Evolutionary conservation across 495 filamentous ascomycete genomes (phyloP), one percentile per base, ranked within the genome.

Genomic region (Penicillium daleae): DNA sequence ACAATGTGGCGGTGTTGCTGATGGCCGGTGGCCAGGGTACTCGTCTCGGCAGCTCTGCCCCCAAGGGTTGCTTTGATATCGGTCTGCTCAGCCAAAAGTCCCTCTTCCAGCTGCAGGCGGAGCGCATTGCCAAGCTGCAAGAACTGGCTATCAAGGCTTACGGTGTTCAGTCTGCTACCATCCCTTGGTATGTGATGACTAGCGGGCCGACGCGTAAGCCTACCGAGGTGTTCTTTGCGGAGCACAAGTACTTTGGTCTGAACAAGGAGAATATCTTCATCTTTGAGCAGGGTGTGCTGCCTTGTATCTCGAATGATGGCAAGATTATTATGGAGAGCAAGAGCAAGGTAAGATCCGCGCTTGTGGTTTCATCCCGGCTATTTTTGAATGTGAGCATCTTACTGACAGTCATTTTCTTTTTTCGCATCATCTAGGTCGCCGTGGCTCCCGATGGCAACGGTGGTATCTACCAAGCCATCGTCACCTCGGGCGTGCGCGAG

Each of bases 161-260:
- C 53, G 84, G 85, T 19, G 87, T 86, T 61, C 74, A 80, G 65
- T 82, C 85, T 60, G 89, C 90, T 32, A 84, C 89, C 8, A 88
- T 99, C 32, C 96, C 95, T 7, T 99, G 95, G 95, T 99, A 98
- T 79, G 90, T 99, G 71, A 99, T 99, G 95, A 99, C 95, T 62
- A 96, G 92, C 67, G 95, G 95, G 10, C 96, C 95, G n/a, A 99
- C 95, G 13, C 85, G 93, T 66, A 86, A 86, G 57, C 90, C 93
- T 10, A 99, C 95, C 8, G 91, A 97, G 83, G 84, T 89, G 57
- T 99, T 93, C 82, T 99, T 99, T 76, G 80, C 90, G 76, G 80
- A 96, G 73, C 81, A 97, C 78, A 85, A 86, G 27, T 97, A 92
- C 76, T 99, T 99, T 72, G 94, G 96, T 2, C 78, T 99, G 53